Evolutionary conservation across 169 alveolate species (phyloP), one percentile per base, ranked within the genome.

Genomic region (Plasmodium adleri): DNA sequence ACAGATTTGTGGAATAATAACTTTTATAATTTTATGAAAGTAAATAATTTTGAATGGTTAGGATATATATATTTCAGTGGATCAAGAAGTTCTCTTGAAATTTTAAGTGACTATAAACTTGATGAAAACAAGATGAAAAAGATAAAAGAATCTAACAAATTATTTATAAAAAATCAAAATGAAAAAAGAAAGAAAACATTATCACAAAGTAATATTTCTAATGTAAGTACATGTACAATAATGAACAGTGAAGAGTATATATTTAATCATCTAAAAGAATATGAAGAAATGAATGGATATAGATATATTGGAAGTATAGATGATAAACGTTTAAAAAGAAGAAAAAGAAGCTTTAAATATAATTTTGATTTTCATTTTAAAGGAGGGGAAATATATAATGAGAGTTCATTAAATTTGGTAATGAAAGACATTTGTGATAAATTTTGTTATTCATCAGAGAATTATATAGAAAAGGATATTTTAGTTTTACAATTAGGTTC

Each of bases 401-500:
- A 83, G 22, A 68, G 39, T 59, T 52, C 59, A 68, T 32, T 83
- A 72, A 68, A 52, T 24, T 54, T 45, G 5, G 17, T 83, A 10
- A 54, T 83, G 72, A 56, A 83, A 43, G 43, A 83, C 24, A 60
- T 83, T 10, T 83, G 91, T 60, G 91, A 83, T 12, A 39, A 68
- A 56, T 83, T 83, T 68, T 54, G 39, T 2, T 47, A 24, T 24
- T 26, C 47, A 15, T 83, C 91, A 15, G 83, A 83, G 32, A 56
- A 68, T 83, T 83, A 68, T 67, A 83, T 83, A 8, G 91, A 83
- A 49, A 83, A 68, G 26, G 91, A 83, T 72, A 83, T 83, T 17
- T 49, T 83, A 72, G 91, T 83, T 56, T 68, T 83, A 63, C 91
- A 67, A 15, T 72, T 83, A 15, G 91, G 91, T 58, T 83, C 80